Evolutionary conservation across 1,284 basidiomycete species (phyloP), one percentile per base, ranked within the genome.

Genomic region (Chalciporus sp.): DNA sequence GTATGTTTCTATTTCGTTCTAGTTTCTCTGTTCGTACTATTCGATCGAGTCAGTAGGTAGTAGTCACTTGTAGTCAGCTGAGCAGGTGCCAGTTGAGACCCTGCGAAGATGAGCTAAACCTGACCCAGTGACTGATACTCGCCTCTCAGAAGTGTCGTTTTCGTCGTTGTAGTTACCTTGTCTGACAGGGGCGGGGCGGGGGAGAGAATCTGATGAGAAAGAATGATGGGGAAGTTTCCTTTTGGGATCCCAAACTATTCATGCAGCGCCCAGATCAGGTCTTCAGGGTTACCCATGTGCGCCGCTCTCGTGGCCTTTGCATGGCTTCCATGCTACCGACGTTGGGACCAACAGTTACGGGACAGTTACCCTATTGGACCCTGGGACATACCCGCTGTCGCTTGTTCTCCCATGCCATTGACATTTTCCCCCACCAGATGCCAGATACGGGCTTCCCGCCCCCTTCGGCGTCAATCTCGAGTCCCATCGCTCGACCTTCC

Each of bases 261-360:
- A 10, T 3, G 29, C 12, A 11, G 29, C 16, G 44, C 23, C 23
- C 2, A 23, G 23, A 23, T 23, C 23, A 23, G 6, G 23, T 23
- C 23, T 23, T 26, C 57, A 60, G 60, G 59, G 58, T 58, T 29
- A 19, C 41, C 53, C 61, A 62, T 41, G 23, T 23, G 53, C 51
- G 39, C 8, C 9, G 12, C 17, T 47, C 62, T 61, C 62, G 62
- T 65, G 62, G 60, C 43, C n/a, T 46, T 2, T 17, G 47, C 59
- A 33, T 64, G 62, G 57, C 40, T n/a, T 43, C 60, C 65, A 67
- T 35, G 64, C 53, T 45, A 49, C 41, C 44, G 61, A 60, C 37
- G 51, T 4, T 20, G 33, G 44, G 14, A 12, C 20, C 14, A 0
- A 19, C 23, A 2, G 23, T 49, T 57, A 52, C 50, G 53, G 42